phyloP scores from a whole-genome alignment of 768 basidiomycete genomes.

The Steccherinum ochraceum region DNA sequence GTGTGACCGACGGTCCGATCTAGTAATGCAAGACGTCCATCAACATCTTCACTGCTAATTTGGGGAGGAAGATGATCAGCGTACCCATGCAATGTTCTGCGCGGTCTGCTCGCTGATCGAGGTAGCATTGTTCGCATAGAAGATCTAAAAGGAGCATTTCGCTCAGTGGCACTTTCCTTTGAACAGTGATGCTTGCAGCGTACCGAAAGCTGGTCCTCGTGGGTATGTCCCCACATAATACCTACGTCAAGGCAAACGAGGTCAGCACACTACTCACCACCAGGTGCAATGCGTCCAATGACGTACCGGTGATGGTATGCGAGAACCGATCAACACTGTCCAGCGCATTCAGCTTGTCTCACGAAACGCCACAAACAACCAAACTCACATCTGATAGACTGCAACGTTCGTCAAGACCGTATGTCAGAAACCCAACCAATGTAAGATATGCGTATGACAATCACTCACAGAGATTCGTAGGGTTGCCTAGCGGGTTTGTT shows the following conservation, averaged over 20 bases:
- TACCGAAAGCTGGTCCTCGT: slow-evolving; percentile 74
- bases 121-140: slow-evolving; percentile 68
- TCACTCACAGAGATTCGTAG: slow-evolving; percentile 62
- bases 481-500: slow-evolving; percentile 52
- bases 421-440: slow-evolving; percentile 32
- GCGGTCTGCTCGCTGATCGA: slow-evolving; percentile 50
- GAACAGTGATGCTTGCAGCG: too few species aligned
- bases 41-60: too few species aligned
- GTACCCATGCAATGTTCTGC: slow-evolving; percentile 44
- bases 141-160: too few species aligned
- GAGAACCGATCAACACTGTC: slow-evolving; percentile 69
- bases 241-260: slow-evolving; percentile 28
- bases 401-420: slow-evolving; percentile 5
- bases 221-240: slow-evolving; percentile 76
- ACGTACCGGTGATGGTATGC: slow-evolving; percentile 69
- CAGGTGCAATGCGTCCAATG: not conserved
- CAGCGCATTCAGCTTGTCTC: slow-evolving; percentile 1
- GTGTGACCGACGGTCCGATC: slow-evolving; percentile 68
- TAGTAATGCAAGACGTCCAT: slow-evolving; percentile 19
- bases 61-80: too few species aligned
- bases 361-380: not conserved
- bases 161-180: too few species aligned
- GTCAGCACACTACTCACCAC: slow-evolving; percentile 8
- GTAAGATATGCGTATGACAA: slow-evolving; percentile 4
- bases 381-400: slow-evolving; percentile 46